These are phyloP conservation scores for Mycena olivaceomarginata DNA, from an alignment of 768 basidiomycete species.

Conservation along the genomic window DNA sequence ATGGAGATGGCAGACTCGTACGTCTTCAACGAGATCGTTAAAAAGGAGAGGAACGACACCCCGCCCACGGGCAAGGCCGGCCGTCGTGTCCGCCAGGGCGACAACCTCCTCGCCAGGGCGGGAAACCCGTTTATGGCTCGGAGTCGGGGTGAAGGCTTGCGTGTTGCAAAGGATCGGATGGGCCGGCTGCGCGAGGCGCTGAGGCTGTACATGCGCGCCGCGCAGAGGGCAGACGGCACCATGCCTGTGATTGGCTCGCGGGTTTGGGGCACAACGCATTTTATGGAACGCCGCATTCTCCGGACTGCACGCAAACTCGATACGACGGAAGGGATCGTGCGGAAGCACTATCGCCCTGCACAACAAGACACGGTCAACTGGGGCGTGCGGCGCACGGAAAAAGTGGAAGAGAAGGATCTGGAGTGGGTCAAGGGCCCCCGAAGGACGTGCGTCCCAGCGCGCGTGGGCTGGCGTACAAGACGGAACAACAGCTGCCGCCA, in stretches of 20 bases:
- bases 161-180: background rate
- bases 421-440: background rate
- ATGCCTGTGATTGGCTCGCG: constrained; percentile 28
- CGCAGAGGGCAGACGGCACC: constrained; percentile 6
- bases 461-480: constrained; percentile 18
- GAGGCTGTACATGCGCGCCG: constrained; percentile 22
- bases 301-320: constrained; percentile 13
- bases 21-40: background rate
- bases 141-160: background rate
- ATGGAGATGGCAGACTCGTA: constrained; percentile 3
- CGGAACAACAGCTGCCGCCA: background rate
- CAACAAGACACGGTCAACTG: constrained; percentile 8
- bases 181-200: constrained; percentile 28
- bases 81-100: background rate
- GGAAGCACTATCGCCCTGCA: background rate
- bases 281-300: constrained; percentile 23
- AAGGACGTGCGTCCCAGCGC: background rate
- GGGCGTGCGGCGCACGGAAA: background rate
- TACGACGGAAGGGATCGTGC: background rate
- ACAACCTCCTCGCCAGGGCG: background rate
- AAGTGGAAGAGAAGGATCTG: background rate
- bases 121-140: background rate
- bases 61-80: background rate
- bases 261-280: constrained; percentile 24
- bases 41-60: background rate